Conservation (phyloP, 164 flowering plant species). For the Berberis thunbergii region DNA sequence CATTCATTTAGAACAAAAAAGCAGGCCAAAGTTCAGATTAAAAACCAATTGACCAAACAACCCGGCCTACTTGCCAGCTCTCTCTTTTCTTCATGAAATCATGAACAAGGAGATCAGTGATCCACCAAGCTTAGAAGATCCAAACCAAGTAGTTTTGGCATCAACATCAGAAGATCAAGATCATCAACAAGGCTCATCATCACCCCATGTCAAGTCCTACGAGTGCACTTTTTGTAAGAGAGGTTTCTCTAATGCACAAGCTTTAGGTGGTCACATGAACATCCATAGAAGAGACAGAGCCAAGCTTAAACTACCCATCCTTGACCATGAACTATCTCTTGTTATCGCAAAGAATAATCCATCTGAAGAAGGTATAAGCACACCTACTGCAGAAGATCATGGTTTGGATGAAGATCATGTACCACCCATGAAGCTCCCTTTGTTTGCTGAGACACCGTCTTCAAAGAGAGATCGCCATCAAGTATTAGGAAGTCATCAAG, state of each 20-base stretch:
- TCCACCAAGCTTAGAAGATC: background rate
- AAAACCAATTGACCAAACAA: background rate
- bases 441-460: slow-evolving; percentile 16
- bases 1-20: too few relatives aligned
- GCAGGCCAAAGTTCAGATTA: too few relatives aligned
- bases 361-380: background rate
- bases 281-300: slow-evolving; percentile 43
- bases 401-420: slow-evolving; percentile 3
- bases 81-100: too few relatives aligned
- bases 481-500: background rate
- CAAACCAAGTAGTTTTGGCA: background rate
- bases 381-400: background rate
- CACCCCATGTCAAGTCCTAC: slow-evolving; percentile 10
- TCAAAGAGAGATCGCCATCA: background rate
- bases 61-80: background rate
- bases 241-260: slow-evolving; percentile 38
- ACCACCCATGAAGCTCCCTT: slow-evolving; percentile 16
- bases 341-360: background rate
- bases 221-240: slow-evolving; percentile 31
- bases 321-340: background rate
- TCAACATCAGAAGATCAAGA: background rate
- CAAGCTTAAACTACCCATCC: slow-evolving; percentile 24
- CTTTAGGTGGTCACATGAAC: slow-evolving; percentile 46
- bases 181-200: background rate
- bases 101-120: background rate